Conservation (phyloP, 1,284 basidiomycete genomes). For the Schizophyllum commune region DNA sequence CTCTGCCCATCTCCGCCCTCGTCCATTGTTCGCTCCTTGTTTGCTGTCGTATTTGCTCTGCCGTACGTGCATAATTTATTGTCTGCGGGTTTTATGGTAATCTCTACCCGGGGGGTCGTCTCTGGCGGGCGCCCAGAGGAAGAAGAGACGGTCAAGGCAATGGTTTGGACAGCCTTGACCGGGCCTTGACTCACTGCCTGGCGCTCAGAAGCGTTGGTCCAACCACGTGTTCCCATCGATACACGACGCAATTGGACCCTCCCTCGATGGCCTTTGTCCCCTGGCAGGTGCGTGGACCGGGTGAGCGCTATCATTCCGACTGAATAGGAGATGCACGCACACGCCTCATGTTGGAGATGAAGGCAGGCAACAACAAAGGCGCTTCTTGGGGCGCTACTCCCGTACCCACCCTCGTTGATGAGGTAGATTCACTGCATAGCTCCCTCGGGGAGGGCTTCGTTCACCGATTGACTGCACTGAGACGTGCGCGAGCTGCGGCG, state of each 20-base stretch:
- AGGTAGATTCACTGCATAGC: neutral
- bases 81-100: too few relatives aligned
- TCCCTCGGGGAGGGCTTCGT: too few relatives aligned
- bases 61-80: too few relatives aligned
- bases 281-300: neutral
- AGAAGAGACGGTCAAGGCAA: neutral
- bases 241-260: neutral
- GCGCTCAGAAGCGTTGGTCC: neutral
- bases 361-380: neutral
- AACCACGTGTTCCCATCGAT: neutral
- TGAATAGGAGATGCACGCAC: neutral
- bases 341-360: neutral
- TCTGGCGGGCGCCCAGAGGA: too few relatives aligned
- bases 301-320: neutral
- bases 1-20: too few relatives aligned
- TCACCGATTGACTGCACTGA: too few relatives aligned
- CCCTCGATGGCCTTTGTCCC: neutral
- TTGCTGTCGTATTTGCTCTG: too few relatives aligned
- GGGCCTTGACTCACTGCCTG: neutral
- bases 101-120: slow-evolving; percentile 43
- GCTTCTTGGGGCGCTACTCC: neutral
- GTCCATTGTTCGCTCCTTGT: too few relatives aligned
- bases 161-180: neutral
- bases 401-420: neutral
- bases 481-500: too few relatives aligned